Evolutionary conservation across 2,329 filamentous ascomycete genomes (phyloP), one percentile per base, ranked within the genome.

Genomic region (Aspergillus piperis): DNA sequence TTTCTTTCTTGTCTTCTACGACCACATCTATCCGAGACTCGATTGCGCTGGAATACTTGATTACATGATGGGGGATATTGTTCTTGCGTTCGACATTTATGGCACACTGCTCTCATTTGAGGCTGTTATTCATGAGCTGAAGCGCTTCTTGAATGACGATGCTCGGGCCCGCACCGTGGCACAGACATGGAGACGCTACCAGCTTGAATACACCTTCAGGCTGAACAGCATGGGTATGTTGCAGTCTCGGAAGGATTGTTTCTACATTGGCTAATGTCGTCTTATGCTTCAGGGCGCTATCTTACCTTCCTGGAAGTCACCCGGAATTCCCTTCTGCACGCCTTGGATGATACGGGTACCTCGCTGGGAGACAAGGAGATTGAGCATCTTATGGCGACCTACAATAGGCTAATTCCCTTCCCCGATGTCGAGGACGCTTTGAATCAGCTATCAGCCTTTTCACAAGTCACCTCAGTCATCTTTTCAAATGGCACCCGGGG

Each of bases 121-220:
- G 47, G 90, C 87, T 30, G 90, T 92, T 63, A 82, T 83, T 6
- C 75, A 81, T 38, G 80, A 87, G 61, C 77, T 92, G 11, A 81
- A 82, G 15, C 74, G 77, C 32, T 74, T 87, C 58, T 86, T 86
- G 67, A 38, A 19, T 1, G 86, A 84, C 6, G 72, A 83, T 30
- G 84, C 86, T 5, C 82, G 83, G 64, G 86, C 87, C 2, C 74
- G 80, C 23, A 73, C 74, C 0, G 80, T 92, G 32, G 85, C 88
- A 4, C 73, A 81, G 15, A 74, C 84, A 68, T 91, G 89, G 84
- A 81, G 90, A 58, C 82, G 83, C 30, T 88, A 88, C 69, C 90
- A 92, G 73, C 79, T 92, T 8, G 90, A 92, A 74, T 93, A 92
- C 68, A 91, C 89, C 41, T 92, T 88, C 88, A 81, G 90, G 54